Percentiles rank a stretch among this genome's conserved stretches.
Conservation (phyloP, 176 grass and related monocot genomes). For the Carex myosuroides region DNA sequence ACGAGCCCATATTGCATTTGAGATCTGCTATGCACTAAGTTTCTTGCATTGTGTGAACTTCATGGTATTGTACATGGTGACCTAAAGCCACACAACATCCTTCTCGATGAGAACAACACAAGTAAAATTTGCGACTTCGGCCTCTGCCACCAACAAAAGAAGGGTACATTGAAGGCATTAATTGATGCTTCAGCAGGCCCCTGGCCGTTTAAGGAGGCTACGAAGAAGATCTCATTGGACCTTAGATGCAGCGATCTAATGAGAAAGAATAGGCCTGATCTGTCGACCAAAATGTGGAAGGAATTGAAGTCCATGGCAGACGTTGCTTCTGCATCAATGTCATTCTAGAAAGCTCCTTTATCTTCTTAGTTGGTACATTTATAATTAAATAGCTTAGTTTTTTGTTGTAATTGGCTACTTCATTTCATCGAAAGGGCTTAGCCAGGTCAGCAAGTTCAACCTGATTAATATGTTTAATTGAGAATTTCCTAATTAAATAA, state of each 20-base stretch:
- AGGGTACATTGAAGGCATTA: constrained; percentile 24
- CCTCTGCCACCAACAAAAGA: neutral
- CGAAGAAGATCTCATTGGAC: constrained; percentile 35
- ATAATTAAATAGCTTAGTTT: neutral
- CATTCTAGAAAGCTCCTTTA: neutral
- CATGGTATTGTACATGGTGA: constrained; percentile 44
- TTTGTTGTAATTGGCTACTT: neutral
- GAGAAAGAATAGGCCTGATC: constrained; percentile 34
- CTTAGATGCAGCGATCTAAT: constrained; percentile 29
- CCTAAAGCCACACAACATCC: constrained; percentile 40
- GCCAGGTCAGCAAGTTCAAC: neutral
- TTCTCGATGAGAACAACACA: no score
- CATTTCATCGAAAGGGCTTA: neutral
- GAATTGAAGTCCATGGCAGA: constrained; percentile 31
- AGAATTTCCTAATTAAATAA: neutral
- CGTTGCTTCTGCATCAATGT: neutral
- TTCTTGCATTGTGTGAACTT: constrained; percentile 50
- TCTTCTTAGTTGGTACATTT: neutral
- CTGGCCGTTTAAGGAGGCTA: constrained; percentile 36
- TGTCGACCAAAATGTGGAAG: constrained; percentile 30
- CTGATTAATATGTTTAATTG: no score
- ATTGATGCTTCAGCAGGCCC: constrained; percentile 17
- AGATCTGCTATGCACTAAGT: constrained; percentile 58
- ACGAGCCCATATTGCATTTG: constrained; percentile 25
- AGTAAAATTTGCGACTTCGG: no score